A percentile compares a stretch with the other conserved stretches of the same genome.
These are phyloP conservation scores for Arabis hirsuta DNA, from an alignment of 345 rosid species.

Conservation along the genomic window DNA sequence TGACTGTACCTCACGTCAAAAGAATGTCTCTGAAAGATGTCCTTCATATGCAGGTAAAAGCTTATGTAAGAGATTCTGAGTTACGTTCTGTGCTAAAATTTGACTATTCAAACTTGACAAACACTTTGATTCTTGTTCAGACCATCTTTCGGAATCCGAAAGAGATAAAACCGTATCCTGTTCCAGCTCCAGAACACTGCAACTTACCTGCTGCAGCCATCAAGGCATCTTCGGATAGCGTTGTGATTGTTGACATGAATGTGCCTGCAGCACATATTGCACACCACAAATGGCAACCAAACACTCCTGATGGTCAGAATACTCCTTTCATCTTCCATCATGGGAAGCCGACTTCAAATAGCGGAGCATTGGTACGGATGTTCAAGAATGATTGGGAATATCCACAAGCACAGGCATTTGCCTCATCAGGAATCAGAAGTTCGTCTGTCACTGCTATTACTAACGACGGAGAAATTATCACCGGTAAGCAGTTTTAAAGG, in stretches of 20 bases:
- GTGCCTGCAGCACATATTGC: slow-evolving; percentile 90
- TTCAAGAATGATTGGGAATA: slow-evolving; percentile 83
- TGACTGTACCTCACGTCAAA: slow-evolving; percentile 77
- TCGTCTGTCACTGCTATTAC: slow-evolving; percentile 78
- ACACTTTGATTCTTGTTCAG: slow-evolving; percentile 48
- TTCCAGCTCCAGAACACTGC: slow-evolving; percentile 82
- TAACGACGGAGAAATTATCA: slow-evolving; percentile 71
- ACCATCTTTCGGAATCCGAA: slow-evolving; percentile 92
- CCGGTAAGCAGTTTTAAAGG: slow-evolving; percentile 55
- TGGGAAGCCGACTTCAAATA: slow-evolving; percentile 65
- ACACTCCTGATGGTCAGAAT: slow-evolving; percentile 87
- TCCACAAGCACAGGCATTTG: slow-evolving; percentile 89
- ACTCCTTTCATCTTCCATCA: slow-evolving; percentile 91
- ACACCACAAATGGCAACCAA: slow-evolving; percentile 91
- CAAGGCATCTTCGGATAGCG: slow-evolving; percentile 75
- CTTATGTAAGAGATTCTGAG: slow-evolving; percentile 40
- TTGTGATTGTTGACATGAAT: slow-evolving; percentile 73
- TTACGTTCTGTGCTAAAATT: slow-evolving; percentile 16
- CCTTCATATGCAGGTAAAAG: slow-evolving; percentile 81
- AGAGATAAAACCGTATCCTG: slow-evolving; percentile 71
- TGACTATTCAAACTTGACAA: not conserved
- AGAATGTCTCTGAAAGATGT: slow-evolving; percentile 75
- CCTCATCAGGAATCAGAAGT: slow-evolving; percentile 75
- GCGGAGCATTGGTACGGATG: slow-evolving; percentile 82
- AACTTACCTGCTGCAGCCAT: slow-evolving; percentile 95